phyloP scores from a whole-genome alignment of 2,329 filamentous ascomycete species.

The Parascedosporium putredinis region DNA sequence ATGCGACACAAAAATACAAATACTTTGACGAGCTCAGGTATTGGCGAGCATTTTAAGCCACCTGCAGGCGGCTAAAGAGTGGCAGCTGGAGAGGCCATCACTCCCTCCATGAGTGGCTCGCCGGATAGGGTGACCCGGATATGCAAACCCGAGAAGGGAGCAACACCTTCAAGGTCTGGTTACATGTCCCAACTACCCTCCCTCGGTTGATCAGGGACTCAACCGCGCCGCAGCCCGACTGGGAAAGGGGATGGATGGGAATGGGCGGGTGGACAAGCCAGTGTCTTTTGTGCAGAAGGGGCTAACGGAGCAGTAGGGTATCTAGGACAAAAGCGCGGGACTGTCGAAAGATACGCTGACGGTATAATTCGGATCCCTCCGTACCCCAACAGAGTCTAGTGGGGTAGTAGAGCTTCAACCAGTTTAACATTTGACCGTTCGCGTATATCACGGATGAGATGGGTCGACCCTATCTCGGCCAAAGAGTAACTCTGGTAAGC shows the following conservation, averaged over 20 bases:
- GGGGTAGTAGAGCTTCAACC: background rate
- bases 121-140: background rate
- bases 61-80: too few relatives aligned
- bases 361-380: background rate
- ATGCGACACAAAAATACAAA: too few relatives aligned
- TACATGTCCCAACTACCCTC: background rate
- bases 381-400: background rate
- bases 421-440: background rate
- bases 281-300: too few relatives aligned
- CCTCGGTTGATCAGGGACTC: background rate
- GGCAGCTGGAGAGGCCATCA: background rate
- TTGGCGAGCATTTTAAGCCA: too few relatives aligned
- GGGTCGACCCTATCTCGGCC: too few relatives aligned
- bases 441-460: too few relatives aligned
- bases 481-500: background rate
- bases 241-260: background rate
- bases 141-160: background rate
- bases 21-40: too few relatives aligned
- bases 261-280: background rate
- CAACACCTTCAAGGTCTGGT: background rate
- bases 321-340: background rate
- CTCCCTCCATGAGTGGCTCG: too few relatives aligned
- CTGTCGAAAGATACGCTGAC: background rate
- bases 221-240: background rate
- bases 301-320: too few relatives aligned